Evolutionary conservation across 306 rosid species (phyloP), one percentile per base, ranked within the genome.

Genomic region (Trifolium subterraneum): DNA sequence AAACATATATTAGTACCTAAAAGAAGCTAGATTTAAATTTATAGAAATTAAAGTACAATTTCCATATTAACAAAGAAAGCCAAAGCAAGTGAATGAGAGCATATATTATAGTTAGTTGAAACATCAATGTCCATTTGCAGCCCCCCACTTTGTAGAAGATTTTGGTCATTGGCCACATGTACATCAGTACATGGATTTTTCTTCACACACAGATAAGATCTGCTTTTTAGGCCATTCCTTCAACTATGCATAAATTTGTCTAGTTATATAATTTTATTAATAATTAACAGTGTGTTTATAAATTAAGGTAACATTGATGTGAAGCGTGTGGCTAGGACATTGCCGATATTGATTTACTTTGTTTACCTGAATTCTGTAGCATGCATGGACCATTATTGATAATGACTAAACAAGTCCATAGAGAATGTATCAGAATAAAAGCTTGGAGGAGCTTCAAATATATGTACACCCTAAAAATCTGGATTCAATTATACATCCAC

Each of bases 311-410:
- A 44, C 38, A 36, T 0, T 35, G 8, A 8, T 56, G 64, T 18
- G 6, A 73, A 79, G 74, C 56, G 83, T 79, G 83, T 66, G 79
- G 59, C 29, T 36, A 19, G 70, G 75, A 73, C 47, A 58, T 33
- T 66, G 65, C 16, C 70, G 38, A 36, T 10, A 55, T 33, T 65
- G 15, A 64, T 72, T 48, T 4, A 35, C 33, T 35, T 10, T 7
- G 39, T 36, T 36, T 36, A 54, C 42, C 33, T 54, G 9, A 64
- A 68, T 60, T 60, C 3, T 7, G 39, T 15, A 29, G 19, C 11
- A 5, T 29, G 19, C 11, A 5, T 29, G 65, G 65, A 60, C 65
- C 65, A 60, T 60, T 60, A 13, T 15, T 60, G 39, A 60, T 60
- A 27, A 41, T 1, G 41, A 60, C 29, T 60, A 7, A 7, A 19